Conservation (phyloP, 2,329 filamentous ascomycete species). For the Podosphaera xanthii region DNA sequence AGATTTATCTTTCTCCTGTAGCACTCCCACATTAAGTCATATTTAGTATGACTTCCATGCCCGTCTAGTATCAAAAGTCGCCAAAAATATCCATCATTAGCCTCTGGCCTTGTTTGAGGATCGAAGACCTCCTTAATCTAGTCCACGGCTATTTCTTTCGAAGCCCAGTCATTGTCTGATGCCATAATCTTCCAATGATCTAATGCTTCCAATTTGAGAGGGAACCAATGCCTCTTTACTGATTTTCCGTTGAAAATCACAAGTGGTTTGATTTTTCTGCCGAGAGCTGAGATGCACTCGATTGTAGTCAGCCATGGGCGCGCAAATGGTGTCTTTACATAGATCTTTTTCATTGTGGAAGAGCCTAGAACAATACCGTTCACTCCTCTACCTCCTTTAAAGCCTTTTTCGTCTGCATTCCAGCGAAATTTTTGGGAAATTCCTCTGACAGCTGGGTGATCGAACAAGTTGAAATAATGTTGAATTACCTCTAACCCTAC, state of each 20-base stretch:
- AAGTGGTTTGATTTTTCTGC: neutral
- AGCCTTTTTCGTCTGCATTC: neutral
- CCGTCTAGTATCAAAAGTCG: neutral
- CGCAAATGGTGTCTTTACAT: neutral
- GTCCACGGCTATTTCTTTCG: neutral
- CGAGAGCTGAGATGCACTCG: neutral
- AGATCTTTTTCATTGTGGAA: neutral
- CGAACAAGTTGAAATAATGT: too few relatives aligned
- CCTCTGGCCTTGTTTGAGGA: neutral
- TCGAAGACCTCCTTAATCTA: slow-evolving; percentile 1
- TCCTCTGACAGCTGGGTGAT: too few relatives aligned
- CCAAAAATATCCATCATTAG: neutral
- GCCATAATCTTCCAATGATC: too few relatives aligned
- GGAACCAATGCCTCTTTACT: too few relatives aligned
- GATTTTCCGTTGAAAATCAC: too few relatives aligned
- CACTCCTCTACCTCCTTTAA: neutral
- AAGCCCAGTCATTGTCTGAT: neutral
- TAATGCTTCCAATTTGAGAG: too few relatives aligned
- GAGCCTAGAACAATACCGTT: neutral
- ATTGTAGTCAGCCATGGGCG: neutral
- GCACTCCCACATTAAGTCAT: neutral
- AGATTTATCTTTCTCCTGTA: neutral
- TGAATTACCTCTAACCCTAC: too few relatives aligned
- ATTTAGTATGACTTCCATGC: neutral
- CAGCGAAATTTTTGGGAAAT: too few relatives aligned